These are phyloP conservation scores for Ilyonectria robusta DNA, from an alignment of 2,329 filamentous ascomycete species.

Conservation along the genomic window DNA sequence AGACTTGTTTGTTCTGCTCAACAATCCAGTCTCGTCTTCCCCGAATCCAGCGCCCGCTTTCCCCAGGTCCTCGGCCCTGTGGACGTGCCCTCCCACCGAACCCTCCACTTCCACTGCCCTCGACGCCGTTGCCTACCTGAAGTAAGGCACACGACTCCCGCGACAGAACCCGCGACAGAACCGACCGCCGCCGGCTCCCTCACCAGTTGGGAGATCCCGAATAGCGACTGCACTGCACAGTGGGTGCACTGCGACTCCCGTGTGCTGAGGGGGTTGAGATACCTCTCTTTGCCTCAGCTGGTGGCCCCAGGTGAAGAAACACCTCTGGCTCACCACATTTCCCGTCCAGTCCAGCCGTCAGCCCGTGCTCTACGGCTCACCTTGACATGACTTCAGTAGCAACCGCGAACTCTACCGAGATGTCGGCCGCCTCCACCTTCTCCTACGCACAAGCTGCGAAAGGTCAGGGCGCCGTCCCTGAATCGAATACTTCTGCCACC, in stretches of 20 bases:
- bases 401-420: slow-evolving; percentile 53
- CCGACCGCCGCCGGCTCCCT: slow-evolving; percentile 35
- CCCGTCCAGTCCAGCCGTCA: slow-evolving; percentile 36
- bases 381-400: slow-evolving; percentile 49
- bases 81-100: slow-evolving; percentile 23
- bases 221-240: slow-evolving; percentile 39
- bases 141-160: slow-evolving; percentile 33
- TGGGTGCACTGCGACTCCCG: slow-evolving; percentile 44
- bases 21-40: slow-evolving; percentile 19
- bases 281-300: slow-evolving; percentile 36
- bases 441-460: slow-evolving; percentile 98
- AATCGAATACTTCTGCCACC: slow-evolving; percentile 48
- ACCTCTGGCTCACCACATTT: slow-evolving; percentile 36
- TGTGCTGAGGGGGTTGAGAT: slow-evolving; percentile 46
- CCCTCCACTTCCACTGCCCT: slow-evolving; percentile 14
- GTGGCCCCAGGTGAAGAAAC: slow-evolving; percentile 40
- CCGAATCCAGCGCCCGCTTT: slow-evolving; percentile 19
- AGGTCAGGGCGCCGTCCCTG: slow-evolving; percentile 69
- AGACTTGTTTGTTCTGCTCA: slow-evolving; percentile 31
- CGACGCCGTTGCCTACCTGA: slow-evolving; percentile 25
- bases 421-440: slow-evolving; percentile 75
- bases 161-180: slow-evolving; percentile 24
- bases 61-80: slow-evolving; percentile 38
- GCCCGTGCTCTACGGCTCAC: slow-evolving; percentile 36
- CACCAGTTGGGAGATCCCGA: slow-evolving; percentile 40